Percentiles rank a stretch among this genome's conserved stretches.
Conservation (phyloP, 805 yeast genomes). For the Hanseniaspora occidentalis region DNA sequence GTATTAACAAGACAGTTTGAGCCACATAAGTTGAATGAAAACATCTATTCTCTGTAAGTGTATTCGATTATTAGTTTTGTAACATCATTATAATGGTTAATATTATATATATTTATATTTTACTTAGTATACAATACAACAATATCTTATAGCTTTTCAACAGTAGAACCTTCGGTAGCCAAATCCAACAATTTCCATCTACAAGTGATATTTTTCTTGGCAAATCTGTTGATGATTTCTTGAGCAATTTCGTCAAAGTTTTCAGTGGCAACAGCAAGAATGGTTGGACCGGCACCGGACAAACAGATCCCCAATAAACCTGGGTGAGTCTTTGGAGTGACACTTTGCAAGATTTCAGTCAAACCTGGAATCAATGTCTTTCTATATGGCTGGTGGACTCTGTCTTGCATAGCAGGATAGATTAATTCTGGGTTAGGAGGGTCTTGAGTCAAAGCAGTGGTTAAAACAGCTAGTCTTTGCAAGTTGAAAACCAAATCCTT, state of each 20-base stretch:
- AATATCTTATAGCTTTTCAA: constrained; percentile 18
- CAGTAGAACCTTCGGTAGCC: constrained; percentile 79
- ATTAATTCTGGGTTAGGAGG: constrained; percentile 76
- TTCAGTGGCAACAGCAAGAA: constrained; percentile 81
- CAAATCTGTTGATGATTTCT: constrained; percentile 60
- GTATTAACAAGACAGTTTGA: no score
- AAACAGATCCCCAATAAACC: constrained; percentile 90
- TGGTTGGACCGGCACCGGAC: constrained; percentile 98
- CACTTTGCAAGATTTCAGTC: constrained; percentile 60
- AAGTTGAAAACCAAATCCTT: constrained; percentile 83
- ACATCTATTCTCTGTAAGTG: no score
- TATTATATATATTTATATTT: no score
- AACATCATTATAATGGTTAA: no score
- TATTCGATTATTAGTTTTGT: no score
- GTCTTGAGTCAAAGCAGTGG: constrained; percentile 78
- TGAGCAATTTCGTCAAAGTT: constrained; percentile 75
- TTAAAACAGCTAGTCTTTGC: constrained; percentile 84
- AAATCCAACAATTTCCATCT: constrained; percentile 75
- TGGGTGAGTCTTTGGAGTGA: constrained; percentile 70
- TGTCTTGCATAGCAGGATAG: constrained; percentile 93
- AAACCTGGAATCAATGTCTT: constrained; percentile 86
- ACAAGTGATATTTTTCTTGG: constrained; percentile 54
- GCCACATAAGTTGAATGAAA: no score
- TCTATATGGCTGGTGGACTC: constrained; percentile 95
- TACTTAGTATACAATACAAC: no score